Base-by-base conservation (phyloP, 495 filamentous ascomycete species). In the Neurospora sp. region DNA sequence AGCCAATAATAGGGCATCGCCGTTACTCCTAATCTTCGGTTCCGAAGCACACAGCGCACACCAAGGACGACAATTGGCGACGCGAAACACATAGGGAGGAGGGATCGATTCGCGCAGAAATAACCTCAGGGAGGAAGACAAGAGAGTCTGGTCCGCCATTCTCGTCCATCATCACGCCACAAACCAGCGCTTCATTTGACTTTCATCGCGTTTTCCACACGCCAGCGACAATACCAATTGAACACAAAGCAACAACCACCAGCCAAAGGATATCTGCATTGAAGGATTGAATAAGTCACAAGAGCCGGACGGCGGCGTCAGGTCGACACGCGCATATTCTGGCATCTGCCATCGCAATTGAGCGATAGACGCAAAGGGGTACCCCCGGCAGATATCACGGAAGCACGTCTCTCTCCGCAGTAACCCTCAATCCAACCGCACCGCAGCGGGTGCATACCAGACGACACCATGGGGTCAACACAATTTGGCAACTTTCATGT, bases 401-500 rank as follows among this genome's bases (percentile, higher is more conserved):
- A 65, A 65, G 53, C 53, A 65, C 53, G 53, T 65, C 31, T 65
- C 53, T 61, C 53, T 37, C 53, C 53, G 53, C 53, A 65, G 14
- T 18, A 35, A 18, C 7, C 18, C 22, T 12, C 22, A 8, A 16
- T 61, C 27, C 53, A 72, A 72, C 42, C 74, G 71, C 73, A 41
- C 69, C 31, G 69, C 71, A 45, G 71, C 72, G 69, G 72, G 69
- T 53, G 74, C 76, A 80, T 79, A 77, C 79, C 71, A 74, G 73
- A 74, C 69, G 59, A 69, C 76, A 79, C 77, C 77, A 88, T 89
- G 87, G 87, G 87, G 76, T 88, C 86, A 71, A 89, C 93, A 71
- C 90, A 93, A 77, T 97, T 96, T 83, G 94, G 94, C 71, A 94
- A 95, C 77, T 97, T 97, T 83, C 84, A 92, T 81, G 93, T 97